Evolutionary conservation across 129 eudicot species (phyloP).

Genomic region (Lonicera japonica): DNA sequence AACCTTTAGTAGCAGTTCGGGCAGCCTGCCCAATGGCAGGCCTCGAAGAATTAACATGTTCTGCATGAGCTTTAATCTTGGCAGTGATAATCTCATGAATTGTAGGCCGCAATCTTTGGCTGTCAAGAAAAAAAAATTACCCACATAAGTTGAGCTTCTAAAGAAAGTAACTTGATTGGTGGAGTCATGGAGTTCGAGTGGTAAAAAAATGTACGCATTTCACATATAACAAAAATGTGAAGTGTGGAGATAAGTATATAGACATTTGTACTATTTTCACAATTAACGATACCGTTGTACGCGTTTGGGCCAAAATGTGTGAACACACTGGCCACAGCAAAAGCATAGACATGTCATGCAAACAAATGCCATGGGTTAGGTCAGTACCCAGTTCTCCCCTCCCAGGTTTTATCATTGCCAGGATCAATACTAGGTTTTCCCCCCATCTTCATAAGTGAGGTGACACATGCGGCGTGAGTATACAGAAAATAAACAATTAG

Average conservation of each 20-base stretch:
- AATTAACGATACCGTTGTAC: background rate
- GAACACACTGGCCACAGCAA: too few species aligned
- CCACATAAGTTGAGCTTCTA: too few species aligned
- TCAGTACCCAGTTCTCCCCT: too few species aligned
- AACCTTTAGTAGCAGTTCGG: slow-evolving; percentile 49
- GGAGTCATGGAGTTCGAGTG: too few species aligned
- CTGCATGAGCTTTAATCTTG: slow-evolving; percentile 78
- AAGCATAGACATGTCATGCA: too few species aligned
- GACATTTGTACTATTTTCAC: background rate
- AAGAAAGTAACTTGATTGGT: background rate
- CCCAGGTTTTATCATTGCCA: too few species aligned
- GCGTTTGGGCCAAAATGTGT: background rate
- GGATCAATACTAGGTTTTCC: background rate
- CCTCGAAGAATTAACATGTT: slow-evolving; percentile 47
- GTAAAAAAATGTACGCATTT: too few species aligned
- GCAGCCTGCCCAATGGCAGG: slow-evolving; percentile 54
- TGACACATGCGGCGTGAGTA: background rate
- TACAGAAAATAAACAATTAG: background rate
- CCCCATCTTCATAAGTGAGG: background rate
- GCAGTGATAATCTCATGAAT: slow-evolving; percentile 79
- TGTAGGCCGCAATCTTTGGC: slow-evolving; percentile 97
- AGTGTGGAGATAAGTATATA: background rate
- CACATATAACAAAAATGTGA: too few species aligned
- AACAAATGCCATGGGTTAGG: too few species aligned
- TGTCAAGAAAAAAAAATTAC: slow-evolving; percentile 24